Conservation (phyloP, 2,329 filamentous ascomycete genomes). For the Aspergillus awamori region DNA sequence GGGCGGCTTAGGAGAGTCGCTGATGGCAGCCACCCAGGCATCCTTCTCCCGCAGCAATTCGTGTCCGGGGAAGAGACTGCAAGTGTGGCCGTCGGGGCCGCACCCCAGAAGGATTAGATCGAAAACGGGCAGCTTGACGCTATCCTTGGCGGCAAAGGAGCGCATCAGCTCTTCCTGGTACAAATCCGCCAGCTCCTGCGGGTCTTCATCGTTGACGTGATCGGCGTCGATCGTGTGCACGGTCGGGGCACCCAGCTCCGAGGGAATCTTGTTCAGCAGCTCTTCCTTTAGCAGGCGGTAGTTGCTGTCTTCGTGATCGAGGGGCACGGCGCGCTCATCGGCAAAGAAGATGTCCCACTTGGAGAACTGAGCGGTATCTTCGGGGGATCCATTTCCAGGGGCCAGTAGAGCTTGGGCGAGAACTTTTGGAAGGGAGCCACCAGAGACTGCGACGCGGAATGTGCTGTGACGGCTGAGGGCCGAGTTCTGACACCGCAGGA, state of each 20-base stretch:
- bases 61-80: constrained; percentile 92
- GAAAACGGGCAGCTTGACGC: constrained; percentile 91
- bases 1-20: constrained; percentile 93
- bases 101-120: constrained; percentile 91
- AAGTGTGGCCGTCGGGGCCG: constrained; percentile 95
- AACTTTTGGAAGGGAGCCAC: constrained; percentile 86
- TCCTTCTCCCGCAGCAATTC: constrained; percentile 80
- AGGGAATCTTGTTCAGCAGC: constrained; percentile 83
- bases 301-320: constrained; percentile 92
- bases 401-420: constrained; percentile 81
- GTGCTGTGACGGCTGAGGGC: constrained; percentile 76
- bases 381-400: constrained; percentile 49
- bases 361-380: constrained; percentile 72
- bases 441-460: constrained; percentile 92
- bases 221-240: constrained; percentile 77
- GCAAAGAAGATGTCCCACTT: constrained; percentile 99
- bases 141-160: constrained; percentile 88
- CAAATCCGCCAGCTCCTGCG: constrained; percentile 87
- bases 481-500: constrained; percentile 78
- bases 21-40: constrained; percentile 90
- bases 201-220: constrained; percentile 72
- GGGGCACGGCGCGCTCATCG: constrained; percentile 91
- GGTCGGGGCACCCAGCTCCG: constrained; percentile 64
- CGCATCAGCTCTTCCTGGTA: constrained; percentile 88
- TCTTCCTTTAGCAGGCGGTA: constrained; percentile 85